Percentiles rank a stretch among this genome's conserved stretches.
Evolutionary conservation across 2,329 filamentous ascomycete genomes (phyloP).

Genomic region (Mycocentrospora acerina): DNA sequence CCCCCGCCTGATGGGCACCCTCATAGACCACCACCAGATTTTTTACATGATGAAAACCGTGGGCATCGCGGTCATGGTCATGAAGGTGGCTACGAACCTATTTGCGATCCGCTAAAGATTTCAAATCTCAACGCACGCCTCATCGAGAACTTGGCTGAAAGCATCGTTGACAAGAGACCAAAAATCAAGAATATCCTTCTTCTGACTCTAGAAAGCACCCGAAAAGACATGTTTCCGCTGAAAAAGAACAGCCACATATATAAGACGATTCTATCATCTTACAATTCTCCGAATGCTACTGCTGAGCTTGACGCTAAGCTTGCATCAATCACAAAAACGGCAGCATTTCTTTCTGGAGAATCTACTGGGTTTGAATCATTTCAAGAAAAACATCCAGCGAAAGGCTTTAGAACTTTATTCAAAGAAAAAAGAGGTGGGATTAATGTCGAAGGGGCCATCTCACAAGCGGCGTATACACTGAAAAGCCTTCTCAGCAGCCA

Average conservation of each 20-base stretch:
- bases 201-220: slow-evolving; percentile 17
- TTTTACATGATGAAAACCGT: too few species aligned
- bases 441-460: slow-evolving; percentile 16
- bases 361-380: slow-evolving; percentile 5
- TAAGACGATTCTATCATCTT: slow-evolving; percentile 11
- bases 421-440: slow-evolving; percentile 16
- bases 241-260: slow-evolving; percentile 15
- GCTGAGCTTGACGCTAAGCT: slow-evolving; percentile 13
- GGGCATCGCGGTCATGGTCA: slow-evolving; percentile 2
- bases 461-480: slow-evolving; percentile 17
- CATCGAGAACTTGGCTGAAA: slow-evolving; percentile 1
- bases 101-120: slow-evolving; percentile 13
- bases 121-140: slow-evolving; percentile 16
- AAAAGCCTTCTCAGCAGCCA: slow-evolving; percentile 19
- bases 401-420: slow-evolving; percentile 10
- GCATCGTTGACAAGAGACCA: slow-evolving; percentile 7
- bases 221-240: slow-evolving; percentile 18
- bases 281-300: slow-evolving; percentile 5
- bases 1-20: not conserved
- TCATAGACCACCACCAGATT: too few species aligned
- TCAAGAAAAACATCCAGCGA: not conserved
- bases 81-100: slow-evolving; percentile 4
- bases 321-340: slow-evolving; percentile 7
- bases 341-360: slow-evolving; percentile 13
- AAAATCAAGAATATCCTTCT: slow-evolving; percentile 16